Evolutionary conservation across 2,329 filamentous ascomycete genomes (phyloP), one percentile per base, ranked within the genome.

Genomic region (Camptophora hylomeconis): DNA sequence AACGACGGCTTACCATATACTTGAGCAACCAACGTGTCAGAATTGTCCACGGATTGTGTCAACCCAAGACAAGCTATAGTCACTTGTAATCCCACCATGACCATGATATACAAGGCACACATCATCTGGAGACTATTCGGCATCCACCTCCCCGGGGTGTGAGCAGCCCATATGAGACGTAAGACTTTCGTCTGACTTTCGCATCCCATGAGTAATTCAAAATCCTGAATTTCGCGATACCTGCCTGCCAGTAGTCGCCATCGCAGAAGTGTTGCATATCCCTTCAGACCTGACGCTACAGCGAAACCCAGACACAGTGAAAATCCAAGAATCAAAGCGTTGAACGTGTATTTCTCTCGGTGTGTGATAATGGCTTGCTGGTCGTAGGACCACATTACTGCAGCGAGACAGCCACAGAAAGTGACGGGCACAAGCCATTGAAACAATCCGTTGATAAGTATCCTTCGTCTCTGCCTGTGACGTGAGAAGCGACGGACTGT

Each of bases 171-270:
- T 18, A 41, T 30, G 7, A 45, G 35, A 17, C 31, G 30, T 10
- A 39, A 12, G 11, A 45, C 42, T 24, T 40, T 44, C 2, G 35
- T 34, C 13, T 41, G 30, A 17, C 35, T 38, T 8, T 45, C 37
- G 24, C 40, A 43, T 19, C 35, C 31, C 40, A 45, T 32, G 23
- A 45, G 20, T 8, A 45, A 31, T 18, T 45, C 41, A 28, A 44
- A 42, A 17, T 45, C 40, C 9, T 42, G 24, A 7, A 45, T 24
- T 13, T 36, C 17, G 11, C 42, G 35, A 24, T 42, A 42, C n/a
- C 31, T 38, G n/a, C 33, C 29, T 13, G 40, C 37, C 17, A 45
- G 30, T 5, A 45, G 29, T 19, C 33, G 37, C 42, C 42, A 45
- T 14, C 42, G 31, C 25, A 44, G 14, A 33, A 45, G 37, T 4